Evolutionary conservation across 2,329 filamentous ascomycete species (phyloP).

Genomic region (Apiospora saccharicola): DNA sequence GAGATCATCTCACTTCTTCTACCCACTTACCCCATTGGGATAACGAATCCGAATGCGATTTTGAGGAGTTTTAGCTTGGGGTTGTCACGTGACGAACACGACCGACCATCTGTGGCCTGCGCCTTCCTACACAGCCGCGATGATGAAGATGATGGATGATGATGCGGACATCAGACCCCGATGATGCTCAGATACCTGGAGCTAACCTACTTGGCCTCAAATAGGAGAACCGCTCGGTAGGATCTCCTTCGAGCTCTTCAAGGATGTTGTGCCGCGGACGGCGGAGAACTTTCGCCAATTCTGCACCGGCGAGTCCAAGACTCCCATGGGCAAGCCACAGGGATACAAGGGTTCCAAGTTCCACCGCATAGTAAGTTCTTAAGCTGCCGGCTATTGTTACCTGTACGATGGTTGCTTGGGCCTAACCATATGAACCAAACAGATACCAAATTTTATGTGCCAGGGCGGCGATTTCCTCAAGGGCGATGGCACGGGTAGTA

Average conservation of each 20-base stretch:
- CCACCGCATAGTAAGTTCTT: constrained; percentile 80
- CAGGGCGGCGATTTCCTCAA: constrained; percentile 97
- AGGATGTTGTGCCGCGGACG: constrained; percentile 82
- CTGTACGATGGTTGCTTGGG: not conserved
- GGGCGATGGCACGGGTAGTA: constrained; percentile 88
- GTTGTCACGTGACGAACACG: constrained; percentile 22
- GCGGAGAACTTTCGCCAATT: constrained; percentile 98
- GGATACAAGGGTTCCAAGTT: constrained; percentile 97
- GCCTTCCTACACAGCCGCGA: not conserved
- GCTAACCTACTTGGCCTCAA: constrained; percentile 21
- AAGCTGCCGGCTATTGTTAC: not conserved
- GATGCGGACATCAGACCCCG: not conserved
- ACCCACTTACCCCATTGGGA: not conserved
- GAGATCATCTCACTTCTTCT: not conserved
- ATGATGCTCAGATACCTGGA: constrained; percentile 22
- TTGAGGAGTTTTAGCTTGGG: not conserved
- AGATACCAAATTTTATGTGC: constrained; percentile 98
- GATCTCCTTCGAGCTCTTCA: constrained; percentile 90
- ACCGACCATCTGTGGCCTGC: not conserved
- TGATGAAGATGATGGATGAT: not conserved
- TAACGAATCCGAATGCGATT: not conserved
- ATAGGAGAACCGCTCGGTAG: constrained; percentile 85
- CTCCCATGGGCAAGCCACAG: constrained; percentile 76
- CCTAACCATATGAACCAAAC: not conserved
- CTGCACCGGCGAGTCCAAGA: constrained; percentile 92